A percentile compares a stretch with the other conserved stretches of the same genome.
Conservation (phyloP, 441 rosid genomes). For the Croton setiger region DNA sequence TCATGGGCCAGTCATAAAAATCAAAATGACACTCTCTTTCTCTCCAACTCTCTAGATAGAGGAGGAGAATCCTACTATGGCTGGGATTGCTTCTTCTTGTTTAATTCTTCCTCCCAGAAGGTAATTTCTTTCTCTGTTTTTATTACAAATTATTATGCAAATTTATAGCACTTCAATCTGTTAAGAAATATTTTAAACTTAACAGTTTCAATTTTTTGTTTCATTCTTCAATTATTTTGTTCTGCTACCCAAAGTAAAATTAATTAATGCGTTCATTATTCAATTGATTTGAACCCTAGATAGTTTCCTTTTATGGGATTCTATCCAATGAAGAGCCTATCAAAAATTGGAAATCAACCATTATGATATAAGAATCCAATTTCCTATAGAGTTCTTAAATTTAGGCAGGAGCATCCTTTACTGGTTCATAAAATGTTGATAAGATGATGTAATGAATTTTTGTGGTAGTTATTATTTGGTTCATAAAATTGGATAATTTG, state of each 20-base stretch:
- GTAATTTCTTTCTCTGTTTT: slow-evolving; percentile 26
- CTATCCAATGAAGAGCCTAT: not conserved
- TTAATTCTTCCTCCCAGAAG: slow-evolving; percentile 45
- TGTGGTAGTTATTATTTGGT: not conserved
- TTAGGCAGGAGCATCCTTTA: not conserved
- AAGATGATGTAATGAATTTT: not conserved
- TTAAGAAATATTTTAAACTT: not conserved
- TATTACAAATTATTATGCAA: not conserved
- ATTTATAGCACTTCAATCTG: not conserved
- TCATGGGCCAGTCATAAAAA: slow-evolving; percentile 22
- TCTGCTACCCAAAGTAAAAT: not conserved
- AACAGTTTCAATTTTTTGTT: not conserved
- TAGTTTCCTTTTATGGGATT: not conserved
- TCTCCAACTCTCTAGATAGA: too few relatives aligned
- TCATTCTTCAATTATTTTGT: not conserved
- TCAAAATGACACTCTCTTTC: slow-evolving; percentile 5
- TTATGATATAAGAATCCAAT: not conserved
- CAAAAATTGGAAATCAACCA: not conserved
- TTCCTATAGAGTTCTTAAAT: not conserved
- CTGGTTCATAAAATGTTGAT: not conserved
- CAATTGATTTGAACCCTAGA: not conserved
- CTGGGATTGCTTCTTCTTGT: slow-evolving; percentile 46
- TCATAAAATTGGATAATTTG: slow-evolving; percentile 11
- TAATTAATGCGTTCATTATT: not conserved
- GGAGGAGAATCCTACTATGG: slow-evolving; percentile 36